Conservation (phyloP, 352 stramenopile genomes). For the Phytophthora ramorum region DNA sequence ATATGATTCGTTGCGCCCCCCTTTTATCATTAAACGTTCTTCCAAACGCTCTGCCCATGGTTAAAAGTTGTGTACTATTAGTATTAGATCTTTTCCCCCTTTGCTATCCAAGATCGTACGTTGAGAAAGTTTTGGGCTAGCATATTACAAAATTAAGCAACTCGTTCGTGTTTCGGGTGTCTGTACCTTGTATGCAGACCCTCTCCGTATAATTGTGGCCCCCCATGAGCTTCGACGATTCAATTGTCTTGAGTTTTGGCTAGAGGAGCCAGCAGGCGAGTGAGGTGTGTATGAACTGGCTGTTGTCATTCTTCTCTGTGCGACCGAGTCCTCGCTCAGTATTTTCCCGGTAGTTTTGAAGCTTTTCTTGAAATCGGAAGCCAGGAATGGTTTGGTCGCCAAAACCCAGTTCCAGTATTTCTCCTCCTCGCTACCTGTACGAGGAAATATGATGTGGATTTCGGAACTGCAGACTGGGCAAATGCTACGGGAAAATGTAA, state of each 20-base stretch:
- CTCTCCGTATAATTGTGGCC: not conserved
- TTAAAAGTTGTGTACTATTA: too few species aligned
- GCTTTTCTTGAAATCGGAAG: constrained; percentile 48
- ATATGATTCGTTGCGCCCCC: too few species aligned
- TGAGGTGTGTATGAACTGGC: not conserved
- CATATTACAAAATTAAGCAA: not conserved
- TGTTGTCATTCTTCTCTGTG: not conserved
- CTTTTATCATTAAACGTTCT: too few species aligned
- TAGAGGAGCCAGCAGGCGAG: not conserved
- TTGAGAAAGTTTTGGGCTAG: too few species aligned
- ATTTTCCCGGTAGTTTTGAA: constrained; percentile 45
- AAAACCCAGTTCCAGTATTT: constrained; percentile 64
- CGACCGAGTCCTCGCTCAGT: constrained; percentile 1
- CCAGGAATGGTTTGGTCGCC: constrained; percentile 44
- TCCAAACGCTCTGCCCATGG: too few species aligned
- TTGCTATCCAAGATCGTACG: too few species aligned
- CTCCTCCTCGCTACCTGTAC: constrained; percentile 51
- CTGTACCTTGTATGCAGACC: not conserved
- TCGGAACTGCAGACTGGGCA: constrained; percentile 69
- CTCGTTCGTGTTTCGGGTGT: not conserved
- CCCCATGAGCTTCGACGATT: not conserved
- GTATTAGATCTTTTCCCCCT: too few species aligned
- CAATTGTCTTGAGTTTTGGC: not conserved
- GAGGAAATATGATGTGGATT: constrained; percentile 57
- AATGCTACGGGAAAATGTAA: constrained; percentile 22